Base-by-base conservation (phyloP, 345 rosid genomes). In the Populus simonii region DNA sequence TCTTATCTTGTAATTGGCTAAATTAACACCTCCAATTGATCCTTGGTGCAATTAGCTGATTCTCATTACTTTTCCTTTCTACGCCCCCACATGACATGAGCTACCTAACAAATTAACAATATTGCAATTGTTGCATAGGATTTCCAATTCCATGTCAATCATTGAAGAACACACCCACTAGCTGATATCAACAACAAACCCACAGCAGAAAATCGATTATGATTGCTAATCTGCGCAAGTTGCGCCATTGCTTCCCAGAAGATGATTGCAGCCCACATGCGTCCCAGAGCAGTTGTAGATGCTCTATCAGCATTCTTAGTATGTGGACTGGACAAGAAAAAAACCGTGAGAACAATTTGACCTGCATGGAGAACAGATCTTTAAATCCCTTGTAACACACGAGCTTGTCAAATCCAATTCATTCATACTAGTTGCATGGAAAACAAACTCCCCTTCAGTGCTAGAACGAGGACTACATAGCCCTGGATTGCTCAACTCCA, bases 401-500 rank as follows among this genome's bases (percentile, higher is more conserved):
- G 93, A 83, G 76, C 89, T 93, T 16, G 89, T 89, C 87, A 95
- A 82, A 76, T 89, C 97, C 12, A 87, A 90, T 72, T 95, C 99
- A 61, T 83, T 89, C 68, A 95, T 89, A 6, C 83, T 82, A 71
- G 97, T 95, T 71, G 99, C 99, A 73, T 91, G 93, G 85, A 95
- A 93, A 81, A 88, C 83, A 80, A 91, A 93, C 85, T 91, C 92
- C 8, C 71, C 84, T 27, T 36, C 85, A 13, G 73, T 33, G 76
- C 99, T 93, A 1, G 90, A 84, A 51, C 87, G 84, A 11, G 93
- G 84, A 53, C 78, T 75, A 75, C 98, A 95, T 7, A 84, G 80
- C 65, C 99, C 98, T 2, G 98, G 99, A 84, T 97, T 93, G 72
- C 97, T 91, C 72, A 95, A 80, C 80, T 93, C 94, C 74, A 92